phyloP scores from a whole-genome alignment of 1,284 basidiomycete genomes.

The Melanopsichium pennsylvanicum region DNA sequence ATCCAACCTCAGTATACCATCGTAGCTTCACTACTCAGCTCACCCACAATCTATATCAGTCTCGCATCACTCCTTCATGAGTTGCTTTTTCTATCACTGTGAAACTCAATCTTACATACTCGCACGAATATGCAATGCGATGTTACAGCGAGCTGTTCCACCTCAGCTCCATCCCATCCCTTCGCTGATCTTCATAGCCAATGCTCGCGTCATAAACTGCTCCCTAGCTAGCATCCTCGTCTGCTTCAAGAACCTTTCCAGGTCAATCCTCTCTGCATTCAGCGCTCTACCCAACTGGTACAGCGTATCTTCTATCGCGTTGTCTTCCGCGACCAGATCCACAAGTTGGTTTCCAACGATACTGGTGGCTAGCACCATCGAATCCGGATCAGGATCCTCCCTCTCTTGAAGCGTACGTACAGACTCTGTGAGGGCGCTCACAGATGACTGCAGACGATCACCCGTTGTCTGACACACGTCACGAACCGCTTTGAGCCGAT shows the following conservation, averaged over 20 bases:
- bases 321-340: slow-evolving; percentile 96
- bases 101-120: too few species aligned
- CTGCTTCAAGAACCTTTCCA: slow-evolving; percentile 63
- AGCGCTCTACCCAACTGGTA: slow-evolving; percentile 95
- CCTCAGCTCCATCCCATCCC: slow-evolving; percentile 61
- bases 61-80: too few species aligned
- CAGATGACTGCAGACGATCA: slow-evolving; percentile 73
- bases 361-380: slow-evolving; percentile 53
- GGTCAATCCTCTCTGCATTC: slow-evolving; percentile 74
- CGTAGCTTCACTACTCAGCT: too few species aligned
- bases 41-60: too few species aligned
- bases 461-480: slow-evolving; percentile 86
- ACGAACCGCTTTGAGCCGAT: slow-evolving; percentile 89
- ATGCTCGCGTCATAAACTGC: slow-evolving; percentile 61
- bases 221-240: slow-evolving; percentile 60
- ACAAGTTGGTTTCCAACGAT: slow-evolving; percentile 71
- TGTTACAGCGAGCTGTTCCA: too few species aligned
- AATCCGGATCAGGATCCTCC: slow-evolving; percentile 51
- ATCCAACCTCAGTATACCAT: too few species aligned
- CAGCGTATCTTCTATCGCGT: slow-evolving; percentile 95
- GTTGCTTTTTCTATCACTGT: too few species aligned
- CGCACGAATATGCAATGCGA: too few species aligned
- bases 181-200: slow-evolving; percentile 57
- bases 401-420: slow-evolving; percentile 70
- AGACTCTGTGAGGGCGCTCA: slow-evolving; percentile 75